These are phyloP conservation scores for Colletotrichum cuscutae DNA, from an alignment of 2,329 filamentous ascomycete species.

Conservation along the genomic window DNA sequence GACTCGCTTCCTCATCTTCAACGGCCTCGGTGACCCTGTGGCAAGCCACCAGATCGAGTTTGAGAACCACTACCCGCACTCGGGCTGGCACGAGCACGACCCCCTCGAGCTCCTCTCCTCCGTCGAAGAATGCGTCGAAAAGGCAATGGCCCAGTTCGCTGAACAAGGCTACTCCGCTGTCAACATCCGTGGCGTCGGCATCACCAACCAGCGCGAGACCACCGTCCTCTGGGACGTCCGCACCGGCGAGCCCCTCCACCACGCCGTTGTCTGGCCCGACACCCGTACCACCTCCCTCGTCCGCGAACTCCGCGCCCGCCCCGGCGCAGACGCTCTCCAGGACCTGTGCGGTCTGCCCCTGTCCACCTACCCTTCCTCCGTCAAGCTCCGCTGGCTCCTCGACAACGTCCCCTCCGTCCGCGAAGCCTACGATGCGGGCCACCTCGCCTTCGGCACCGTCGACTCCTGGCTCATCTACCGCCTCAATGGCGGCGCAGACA, in stretches of 20 bases:
- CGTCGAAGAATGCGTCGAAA: conserved; percentile 83
- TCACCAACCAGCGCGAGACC: conserved; percentile 93
- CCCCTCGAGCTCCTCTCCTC: conserved; percentile 80
- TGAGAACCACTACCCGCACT: conserved; percentile 83
- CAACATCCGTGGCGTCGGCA: conserved; percentile 81
- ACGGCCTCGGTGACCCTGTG: conserved; percentile 79
- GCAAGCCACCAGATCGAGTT: conserved; percentile 90
- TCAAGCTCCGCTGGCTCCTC: conserved; percentile 87
- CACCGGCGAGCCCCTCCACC: conserved; percentile 83
- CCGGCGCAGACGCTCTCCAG: conserved; percentile 75
- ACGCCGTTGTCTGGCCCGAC: conserved; percentile 92
- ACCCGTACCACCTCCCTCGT: conserved; percentile 80
- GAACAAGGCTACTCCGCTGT: conserved; percentile 73
- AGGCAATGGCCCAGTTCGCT: conserved; percentile 77
- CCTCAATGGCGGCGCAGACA: conserved; percentile 78
- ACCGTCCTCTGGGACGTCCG: conserved; percentile 85
- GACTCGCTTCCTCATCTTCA: conserved; percentile 90
- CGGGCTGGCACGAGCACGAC: conserved; percentile 95
- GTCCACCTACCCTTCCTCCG: conserved; percentile 88
- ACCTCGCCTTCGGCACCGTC: conserved; percentile 85
- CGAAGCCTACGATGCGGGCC: conserved; percentile 79
- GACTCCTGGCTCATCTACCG: conserved; percentile 90
- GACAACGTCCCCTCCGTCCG: conserved; percentile 76
- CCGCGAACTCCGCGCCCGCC: conserved; percentile 76
- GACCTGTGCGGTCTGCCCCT: conserved; percentile 83